Evolutionary conservation across 768 basidiomycete species (phyloP).

Genomic region (Leccinum imitatum): DNA sequence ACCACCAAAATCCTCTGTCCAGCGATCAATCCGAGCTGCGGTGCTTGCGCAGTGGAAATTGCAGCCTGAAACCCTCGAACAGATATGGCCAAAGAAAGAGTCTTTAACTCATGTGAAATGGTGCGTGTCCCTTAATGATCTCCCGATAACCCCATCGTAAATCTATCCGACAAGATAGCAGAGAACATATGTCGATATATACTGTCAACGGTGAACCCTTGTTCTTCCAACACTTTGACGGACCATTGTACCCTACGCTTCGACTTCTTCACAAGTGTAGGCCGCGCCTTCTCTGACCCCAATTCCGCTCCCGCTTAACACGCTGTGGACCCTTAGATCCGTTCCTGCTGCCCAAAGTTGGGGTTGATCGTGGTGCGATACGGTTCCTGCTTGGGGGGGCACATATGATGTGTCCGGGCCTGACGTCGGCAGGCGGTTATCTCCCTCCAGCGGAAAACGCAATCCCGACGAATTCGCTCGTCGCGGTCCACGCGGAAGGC

Average conservation of each 20-base stretch:
- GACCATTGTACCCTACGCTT: conserved; percentile 87
- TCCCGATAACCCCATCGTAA: conserved; percentile 12
- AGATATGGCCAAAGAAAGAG: conserved; percentile 99
- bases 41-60: conserved; percentile 84
- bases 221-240: conserved; percentile 97
- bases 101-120: conserved; percentile 91
- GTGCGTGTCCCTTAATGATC: conserved; percentile 32
- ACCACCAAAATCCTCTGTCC: conserved; percentile 90
- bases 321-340: conserved; percentile 62
- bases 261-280: conserved; percentile 89
- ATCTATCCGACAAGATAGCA: conserved; percentile 51
- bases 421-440: conserved; percentile 89
- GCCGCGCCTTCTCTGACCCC: conserved; percentile 21
- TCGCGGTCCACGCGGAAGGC: conserved; percentile 95
- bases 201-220: conserved; percentile 84
- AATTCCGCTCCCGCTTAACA: neutral
- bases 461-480: conserved; percentile 68
- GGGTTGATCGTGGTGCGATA: conserved; percentile 95
- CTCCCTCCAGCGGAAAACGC: conserved; percentile 73
- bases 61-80: conserved; percentile 78
- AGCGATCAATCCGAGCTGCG: conserved; percentile 79
- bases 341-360: conserved; percentile 81
- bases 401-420: conserved; percentile 96
- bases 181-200: conserved; percentile 94
- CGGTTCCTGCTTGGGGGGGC: conserved; percentile 93